Conservation (phyloP, 805 yeast species). For the Komagataella mondaviorum region DNA sequence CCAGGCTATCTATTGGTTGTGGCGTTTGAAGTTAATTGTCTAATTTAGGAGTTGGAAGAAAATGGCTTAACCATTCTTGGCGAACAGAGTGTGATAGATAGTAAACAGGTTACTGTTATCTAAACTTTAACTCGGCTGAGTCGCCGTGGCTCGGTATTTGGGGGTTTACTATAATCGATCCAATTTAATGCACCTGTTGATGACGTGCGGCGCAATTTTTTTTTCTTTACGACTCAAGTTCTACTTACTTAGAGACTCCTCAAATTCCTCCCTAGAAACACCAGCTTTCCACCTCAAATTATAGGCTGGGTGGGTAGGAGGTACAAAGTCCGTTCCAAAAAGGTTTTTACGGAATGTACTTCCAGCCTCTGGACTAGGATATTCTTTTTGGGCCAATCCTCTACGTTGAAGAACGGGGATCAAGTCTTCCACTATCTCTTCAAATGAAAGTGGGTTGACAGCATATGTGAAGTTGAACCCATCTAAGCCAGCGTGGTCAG, state of each 20-base stretch:
- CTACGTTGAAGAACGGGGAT: constrained; percentile 15
- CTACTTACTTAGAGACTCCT: neutral
- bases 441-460: constrained; percentile 20
- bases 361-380: constrained; percentile 10
- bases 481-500: constrained; percentile 23
- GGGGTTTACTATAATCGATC: neutral
- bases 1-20: neutral
- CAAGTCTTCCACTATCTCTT: constrained; percentile 21
- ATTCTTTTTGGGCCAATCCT: constrained; percentile 18
- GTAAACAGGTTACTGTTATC: no score
- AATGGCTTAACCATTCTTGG: neutral
- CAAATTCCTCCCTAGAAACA: neutral
- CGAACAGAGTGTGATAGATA: neutral
- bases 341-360: constrained; percentile 15
- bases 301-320: constrained; percentile 6
- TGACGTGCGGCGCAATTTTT: neutral
- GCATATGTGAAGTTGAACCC: constrained; percentile 28
- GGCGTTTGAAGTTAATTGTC: neutral
- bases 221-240: no score
- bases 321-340: constrained; percentile 11
- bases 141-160: neutral
- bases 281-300: constrained; percentile 4
- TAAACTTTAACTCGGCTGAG: neutral
- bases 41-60: neutral
- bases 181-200: neutral